Conservation (phyloP, 73 alveolate species). For the Paramecium sonneborni region DNA sequence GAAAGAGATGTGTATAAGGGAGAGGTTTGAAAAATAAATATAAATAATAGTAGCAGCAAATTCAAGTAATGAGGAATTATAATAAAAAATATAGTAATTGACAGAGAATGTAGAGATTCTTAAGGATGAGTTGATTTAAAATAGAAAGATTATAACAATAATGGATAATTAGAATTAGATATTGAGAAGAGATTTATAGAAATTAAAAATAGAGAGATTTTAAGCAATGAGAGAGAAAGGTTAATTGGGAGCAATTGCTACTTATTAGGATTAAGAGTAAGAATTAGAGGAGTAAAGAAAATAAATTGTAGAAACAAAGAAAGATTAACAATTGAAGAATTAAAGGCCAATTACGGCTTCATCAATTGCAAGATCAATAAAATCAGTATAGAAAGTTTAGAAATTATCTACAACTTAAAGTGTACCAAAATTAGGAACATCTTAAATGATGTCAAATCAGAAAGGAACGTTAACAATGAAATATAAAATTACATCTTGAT, state of each 20-base stretch:
- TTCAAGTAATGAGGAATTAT: background rate
- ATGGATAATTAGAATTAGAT: slow-evolving; percentile 51
- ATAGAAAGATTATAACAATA: slow-evolving; percentile 40
- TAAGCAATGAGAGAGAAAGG: slow-evolving; percentile 58
- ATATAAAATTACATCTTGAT: slow-evolving; percentile 12
- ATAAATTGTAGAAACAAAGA: background rate
- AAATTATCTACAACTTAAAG: background rate
- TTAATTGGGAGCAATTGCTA: background rate
- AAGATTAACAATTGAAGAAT: background rate
- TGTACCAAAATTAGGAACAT: background rate
- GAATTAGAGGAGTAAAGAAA: background rate
- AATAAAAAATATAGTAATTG: background rate
- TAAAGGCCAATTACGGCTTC: background rate
- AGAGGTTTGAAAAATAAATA: background rate
- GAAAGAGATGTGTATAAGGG: background rate
- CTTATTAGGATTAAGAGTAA: background rate
- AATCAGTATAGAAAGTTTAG: background rate
- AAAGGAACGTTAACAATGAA: background rate
- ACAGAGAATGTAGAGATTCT: slow-evolving; percentile 41
- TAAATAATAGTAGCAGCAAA: background rate
- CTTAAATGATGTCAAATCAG: background rate
- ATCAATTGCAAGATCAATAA: background rate
- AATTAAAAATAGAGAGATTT: slow-evolving; percentile 23
- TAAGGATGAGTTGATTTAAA: slow-evolving; percentile 13
- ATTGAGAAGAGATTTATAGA: slow-evolving; percentile 23